A percentile compares a stretch with the other conserved stretches of the same genome.
phyloP scores from a whole-genome alignment of 2,329 filamentous ascomycete species.

The Epichloe bromicola region DNA sequence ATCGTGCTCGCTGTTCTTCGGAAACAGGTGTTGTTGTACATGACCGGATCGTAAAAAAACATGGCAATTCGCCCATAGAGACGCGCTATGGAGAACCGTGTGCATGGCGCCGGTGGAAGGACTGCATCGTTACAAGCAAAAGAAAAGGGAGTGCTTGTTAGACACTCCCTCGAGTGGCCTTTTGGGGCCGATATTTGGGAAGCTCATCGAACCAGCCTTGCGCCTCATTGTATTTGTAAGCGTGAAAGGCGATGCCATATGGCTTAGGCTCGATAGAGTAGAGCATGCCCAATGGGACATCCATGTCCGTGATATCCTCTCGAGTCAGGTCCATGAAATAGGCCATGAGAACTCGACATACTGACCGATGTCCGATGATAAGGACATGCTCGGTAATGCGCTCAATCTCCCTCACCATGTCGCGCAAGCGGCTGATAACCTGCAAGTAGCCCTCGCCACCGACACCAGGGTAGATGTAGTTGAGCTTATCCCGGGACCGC shows the following conservation, averaged over 20 bases:
- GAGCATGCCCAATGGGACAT: constrained; percentile 84
- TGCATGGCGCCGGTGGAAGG: neutral
- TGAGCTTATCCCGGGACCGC: constrained; percentile 75
- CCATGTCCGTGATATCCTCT: constrained; percentile 85
- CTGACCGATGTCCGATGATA: constrained; percentile 82
- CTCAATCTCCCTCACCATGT: constrained; percentile 97
- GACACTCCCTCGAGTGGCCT: constrained; percentile 21
- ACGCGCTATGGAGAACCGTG: neutral
- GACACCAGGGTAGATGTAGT: constrained; percentile 91
- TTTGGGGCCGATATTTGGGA: constrained; percentile 67
- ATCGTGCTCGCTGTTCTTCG: neutral
- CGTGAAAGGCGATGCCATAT: constrained; percentile 94
- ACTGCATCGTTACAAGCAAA: neutral
- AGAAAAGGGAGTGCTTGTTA: neutral
- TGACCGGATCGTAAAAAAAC: neutral
- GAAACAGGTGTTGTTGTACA: constrained; percentile 2
- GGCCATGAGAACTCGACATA: constrained; percentile 82
- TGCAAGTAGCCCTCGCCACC: constrained; percentile 95
- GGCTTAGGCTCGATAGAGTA: constrained; percentile 96
- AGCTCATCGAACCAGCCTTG: constrained; percentile 73
- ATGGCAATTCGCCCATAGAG: neutral
- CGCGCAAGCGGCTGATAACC: constrained; percentile 86
- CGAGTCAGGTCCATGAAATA: constrained; percentile 92
- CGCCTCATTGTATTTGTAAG: constrained; percentile 75
- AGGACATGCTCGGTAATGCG: constrained; percentile 92